phyloP scores from a whole-genome alignment of 768 basidiomycete species.

The Lentinus tigrinus region DNA sequence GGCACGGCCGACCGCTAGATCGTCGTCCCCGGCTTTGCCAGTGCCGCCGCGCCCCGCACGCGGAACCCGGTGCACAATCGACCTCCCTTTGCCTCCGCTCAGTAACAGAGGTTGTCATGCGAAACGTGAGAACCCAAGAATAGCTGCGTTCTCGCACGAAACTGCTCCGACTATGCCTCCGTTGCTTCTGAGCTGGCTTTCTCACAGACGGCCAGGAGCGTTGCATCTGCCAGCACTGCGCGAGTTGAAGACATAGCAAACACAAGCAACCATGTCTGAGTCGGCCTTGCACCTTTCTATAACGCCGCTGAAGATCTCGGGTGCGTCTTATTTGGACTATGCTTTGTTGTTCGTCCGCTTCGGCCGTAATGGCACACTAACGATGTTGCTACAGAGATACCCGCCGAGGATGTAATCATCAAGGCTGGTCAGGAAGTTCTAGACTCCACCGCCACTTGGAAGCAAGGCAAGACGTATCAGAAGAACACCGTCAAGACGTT shows the following conservation, averaged over 20 bases:
- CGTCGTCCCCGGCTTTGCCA: neutral
- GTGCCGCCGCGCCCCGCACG: too few species aligned
- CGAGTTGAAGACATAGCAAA: neutral
- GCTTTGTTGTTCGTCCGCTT: neutral
- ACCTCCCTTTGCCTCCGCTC: neutral
- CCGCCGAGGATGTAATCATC: conserved; percentile 57
- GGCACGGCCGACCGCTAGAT: neutral
- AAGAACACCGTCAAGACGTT: conserved; percentile 55
- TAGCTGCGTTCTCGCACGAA: conserved; percentile 3
- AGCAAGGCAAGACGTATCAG: conserved; percentile 61
- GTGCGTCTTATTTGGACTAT: conserved; percentile 25
- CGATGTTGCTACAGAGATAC: conserved; percentile 47
- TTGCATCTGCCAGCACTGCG: neutral
- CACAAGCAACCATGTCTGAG: conserved; percentile 17
- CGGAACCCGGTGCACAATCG: too few species aligned
- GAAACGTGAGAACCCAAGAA: conserved; percentile 6
- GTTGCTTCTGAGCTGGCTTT: neutral
- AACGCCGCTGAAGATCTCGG: conserved; percentile 37
- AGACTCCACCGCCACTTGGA: conserved; percentile 59
- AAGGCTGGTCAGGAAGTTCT: conserved; percentile 54
- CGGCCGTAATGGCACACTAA: neutral
- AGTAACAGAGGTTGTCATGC: neutral
- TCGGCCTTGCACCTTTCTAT: conserved; percentile 38
- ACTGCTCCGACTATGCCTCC: neutral
- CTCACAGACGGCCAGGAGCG: neutral